These are phyloP conservation scores for Rhododendron griersonianum DNA, from an alignment of 148 eudicot species.

Conservation along the genomic window DNA sequence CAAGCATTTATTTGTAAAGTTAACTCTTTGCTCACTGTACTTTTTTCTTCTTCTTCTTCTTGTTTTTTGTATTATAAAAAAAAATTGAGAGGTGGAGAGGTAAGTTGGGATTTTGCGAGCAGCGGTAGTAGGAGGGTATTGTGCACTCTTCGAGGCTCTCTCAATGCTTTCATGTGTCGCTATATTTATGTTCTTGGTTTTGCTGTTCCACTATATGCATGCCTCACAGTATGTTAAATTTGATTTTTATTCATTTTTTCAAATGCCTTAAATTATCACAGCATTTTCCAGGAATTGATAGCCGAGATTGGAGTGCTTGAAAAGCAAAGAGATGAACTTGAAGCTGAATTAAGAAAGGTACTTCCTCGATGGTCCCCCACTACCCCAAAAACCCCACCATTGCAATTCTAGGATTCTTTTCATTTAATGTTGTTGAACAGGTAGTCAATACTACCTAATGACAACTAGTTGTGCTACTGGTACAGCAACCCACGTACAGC, in stretches of 20 bases:
- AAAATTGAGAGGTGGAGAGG: not conserved
- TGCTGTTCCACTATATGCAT: not conserved
- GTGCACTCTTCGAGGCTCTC: not conserved
- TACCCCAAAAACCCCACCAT: not conserved
- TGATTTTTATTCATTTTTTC: not conserved
- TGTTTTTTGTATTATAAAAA: too few relatives aligned
- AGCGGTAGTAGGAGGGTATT: not conserved
- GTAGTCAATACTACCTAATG: not conserved
- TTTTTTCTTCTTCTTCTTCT: too few relatives aligned
- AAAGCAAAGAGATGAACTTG: slow-evolving; percentile 39
- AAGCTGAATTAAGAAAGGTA: slow-evolving; percentile 40
- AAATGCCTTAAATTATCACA: not conserved
- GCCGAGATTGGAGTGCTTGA: slow-evolving; percentile 37
- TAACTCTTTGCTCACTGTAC: too few relatives aligned
- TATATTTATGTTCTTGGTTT: not conserved
- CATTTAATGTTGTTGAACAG: not conserved
- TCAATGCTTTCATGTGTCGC: not conserved
- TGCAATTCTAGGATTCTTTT: not conserved
- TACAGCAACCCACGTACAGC: too few relatives aligned
- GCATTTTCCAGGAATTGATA: slow-evolving; percentile 34
- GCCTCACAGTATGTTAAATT: not conserved
- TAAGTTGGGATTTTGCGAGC: not conserved
- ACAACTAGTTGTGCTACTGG: not conserved
- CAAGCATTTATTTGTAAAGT: too few relatives aligned
- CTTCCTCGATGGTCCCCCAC: not conserved